Base-by-base conservation (phyloP, 2,329 filamentous ascomycete species). In the Cercospora nicotianae region DNA sequence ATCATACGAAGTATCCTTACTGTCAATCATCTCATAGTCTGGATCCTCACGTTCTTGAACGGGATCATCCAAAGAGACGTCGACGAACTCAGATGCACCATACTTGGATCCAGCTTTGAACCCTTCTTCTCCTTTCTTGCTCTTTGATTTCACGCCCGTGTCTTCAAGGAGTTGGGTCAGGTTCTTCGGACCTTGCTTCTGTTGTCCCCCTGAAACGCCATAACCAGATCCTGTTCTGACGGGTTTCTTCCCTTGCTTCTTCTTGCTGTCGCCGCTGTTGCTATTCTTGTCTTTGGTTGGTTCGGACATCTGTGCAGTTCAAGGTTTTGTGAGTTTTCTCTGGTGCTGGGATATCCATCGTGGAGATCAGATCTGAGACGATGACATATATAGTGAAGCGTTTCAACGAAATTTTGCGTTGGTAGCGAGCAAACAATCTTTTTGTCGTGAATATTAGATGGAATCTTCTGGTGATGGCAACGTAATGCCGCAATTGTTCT, bases 1-100 rank as follows among this genome's bases (percentile, higher is more conserved):
- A 13, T 59, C 20, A n/a, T 64, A 36, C 26, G 58, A 58, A 48
- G 66, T 68, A 53, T 71, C 69, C 4, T 36, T n/a, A 42, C 59
- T 18, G 2, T 66, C 57, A 42, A 73, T 66, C 23, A 68, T 42
- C 36, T 72, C 68, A 42, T 67, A 73, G 31, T 67, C 69, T 7
- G 62, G 23, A 10, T 69, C 66, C 13, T 68, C 65, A 18, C 48
- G 42, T 42, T 64, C 64, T 12, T 31, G 59, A 23, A 26, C 45
- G 30, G 65, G 42, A 8, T 59, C 66, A 45, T 61, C 60, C 13
- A 70, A 64, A 28, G 66, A 51, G 30, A 72, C 60, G 10, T 71
- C 65, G 20, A 63, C 67, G 53, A 72, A 69, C 3, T 13, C 30
- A 13, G 58, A 62, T 13, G 36, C 36, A 42, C 31, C 63, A 9